phyloP scores from a whole-genome alignment of 768 basidiomycete species.

The Xerocomellus dryophilus region DNA sequence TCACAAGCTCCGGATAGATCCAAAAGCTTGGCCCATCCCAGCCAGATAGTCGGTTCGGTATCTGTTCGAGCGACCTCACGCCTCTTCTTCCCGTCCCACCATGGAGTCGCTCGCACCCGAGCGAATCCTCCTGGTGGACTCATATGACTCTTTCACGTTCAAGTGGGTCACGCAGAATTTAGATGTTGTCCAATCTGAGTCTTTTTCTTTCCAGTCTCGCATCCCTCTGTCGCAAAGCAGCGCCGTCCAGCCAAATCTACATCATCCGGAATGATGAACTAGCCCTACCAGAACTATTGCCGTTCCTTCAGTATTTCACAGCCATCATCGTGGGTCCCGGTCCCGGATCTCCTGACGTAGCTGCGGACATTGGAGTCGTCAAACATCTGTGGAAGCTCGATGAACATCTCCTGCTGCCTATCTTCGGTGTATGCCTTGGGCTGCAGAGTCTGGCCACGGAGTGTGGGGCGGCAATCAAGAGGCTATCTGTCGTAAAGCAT shows the following conservation, averaged over 20 bases:
- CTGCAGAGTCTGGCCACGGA: conserved; percentile 72
- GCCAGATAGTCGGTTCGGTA: neutral
- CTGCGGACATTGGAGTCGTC: conserved; percentile 65
- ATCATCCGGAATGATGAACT: conserved; percentile 74
- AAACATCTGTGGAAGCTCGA: conserved; percentile 66
- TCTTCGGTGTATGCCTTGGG: conserved; percentile 83
- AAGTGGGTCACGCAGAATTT: conserved; percentile 51
- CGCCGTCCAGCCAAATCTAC: conserved; percentile 58
- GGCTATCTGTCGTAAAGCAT: conserved; percentile 70
- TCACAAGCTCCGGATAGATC: neutral
- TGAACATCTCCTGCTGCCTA: conserved; percentile 52
- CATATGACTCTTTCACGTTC: conserved; percentile 86
- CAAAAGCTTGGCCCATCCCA: neutral
- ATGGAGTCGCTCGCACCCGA: conserved; percentile 34
- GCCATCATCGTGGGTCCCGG: conserved; percentile 77
- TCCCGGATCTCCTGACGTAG: conserved; percentile 68
- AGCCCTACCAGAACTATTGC: conserved; percentile 46
- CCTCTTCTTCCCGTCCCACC: conserved; percentile 5
- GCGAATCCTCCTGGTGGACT: conserved; percentile 70
- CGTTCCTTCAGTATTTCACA: conserved; percentile 58
- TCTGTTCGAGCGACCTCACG: neutral
- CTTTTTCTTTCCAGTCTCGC: conserved; percentile 52
- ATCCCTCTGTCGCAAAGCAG: conserved; percentile 60
- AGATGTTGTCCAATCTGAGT: neutral
- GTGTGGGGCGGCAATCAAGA: conserved; percentile 57